Evolutionary conservation across 2,329 filamentous ascomycete genomes (phyloP).

Genomic region (Monilinia laxa): DNA sequence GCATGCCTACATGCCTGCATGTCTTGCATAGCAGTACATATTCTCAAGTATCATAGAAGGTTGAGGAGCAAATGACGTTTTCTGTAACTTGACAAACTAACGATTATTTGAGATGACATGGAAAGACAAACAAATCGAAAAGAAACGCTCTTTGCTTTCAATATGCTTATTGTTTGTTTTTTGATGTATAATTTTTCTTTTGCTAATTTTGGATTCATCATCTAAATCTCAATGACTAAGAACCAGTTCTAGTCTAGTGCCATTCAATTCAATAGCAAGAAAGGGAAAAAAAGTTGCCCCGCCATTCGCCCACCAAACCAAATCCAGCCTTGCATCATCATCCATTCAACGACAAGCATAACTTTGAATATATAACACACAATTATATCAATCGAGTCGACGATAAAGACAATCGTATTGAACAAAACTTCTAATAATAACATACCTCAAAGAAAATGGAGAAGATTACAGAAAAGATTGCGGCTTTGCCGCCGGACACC

Average conservation of each 20-base stretch:
- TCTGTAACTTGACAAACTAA: not conserved
- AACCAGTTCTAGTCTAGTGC: not conserved
- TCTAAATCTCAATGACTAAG: no score
- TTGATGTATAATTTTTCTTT: not conserved
- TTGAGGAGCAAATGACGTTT: not conserved
- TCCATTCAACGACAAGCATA: not conserved
- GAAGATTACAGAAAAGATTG: slow-evolving; percentile 94
- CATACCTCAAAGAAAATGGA: slow-evolving; percentile 45
- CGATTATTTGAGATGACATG: not conserved
- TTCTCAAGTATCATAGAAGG: not conserved
- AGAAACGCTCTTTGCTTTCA: not conserved
- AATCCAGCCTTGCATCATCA: slow-evolving; percentile 12
- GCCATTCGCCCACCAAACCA: not conserved
- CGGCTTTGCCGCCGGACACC: slow-evolving; percentile 75
- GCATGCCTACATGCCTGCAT: not conserved
- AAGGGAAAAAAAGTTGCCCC: slow-evolving; percentile 17
- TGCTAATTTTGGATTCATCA: no score
- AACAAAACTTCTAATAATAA: not conserved
- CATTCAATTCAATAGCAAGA: not conserved
- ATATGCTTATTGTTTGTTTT: not conserved
- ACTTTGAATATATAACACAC: not conserved
- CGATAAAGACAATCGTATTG: not conserved
- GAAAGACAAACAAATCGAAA: not conserved
- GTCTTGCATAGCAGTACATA: not conserved
- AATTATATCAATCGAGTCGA: not conserved